Evolutionary conservation across 2,329 filamentous ascomycete species (phyloP), one percentile per base, ranked within the genome.

Genomic region (Penicillium expansum): DNA sequence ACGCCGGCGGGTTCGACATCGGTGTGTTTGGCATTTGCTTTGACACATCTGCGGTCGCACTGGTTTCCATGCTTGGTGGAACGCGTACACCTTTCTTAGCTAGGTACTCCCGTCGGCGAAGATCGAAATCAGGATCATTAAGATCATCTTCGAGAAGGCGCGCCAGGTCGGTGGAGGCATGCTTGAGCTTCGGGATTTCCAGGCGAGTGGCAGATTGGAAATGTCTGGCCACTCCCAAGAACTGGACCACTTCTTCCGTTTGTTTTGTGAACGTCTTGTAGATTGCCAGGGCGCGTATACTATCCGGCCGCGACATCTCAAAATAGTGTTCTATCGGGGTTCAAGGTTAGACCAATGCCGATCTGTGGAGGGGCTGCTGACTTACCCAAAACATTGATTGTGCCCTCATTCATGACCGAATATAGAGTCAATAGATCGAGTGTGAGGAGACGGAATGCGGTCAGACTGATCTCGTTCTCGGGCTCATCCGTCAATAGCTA

Each of bases 401-500:
- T 90, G 48, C 91, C 94, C 76, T 97, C 92, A 71, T 99, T 99
- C 77, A 97, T 88, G 45, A 94, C 91, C 69, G 96, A 92, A 78
- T 96, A 99, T 53, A 99, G 80, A 14, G 90, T 87, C 59, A 99
- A 77, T 37, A 99, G 80, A 74, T 99, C 94, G 67, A 96, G 81
- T 20, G 96, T 95, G 52, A 99, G 80, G 61, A 99, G 80, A 57
- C 94, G 86, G 71, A 97, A 99, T 29, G 95, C 92, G 10, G 91
- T 95, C 64, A 97, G 83, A 10, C 92, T 95, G 65, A 99, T 97
- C 74, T 99, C 94, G 71, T 97, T 99, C 71, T 97, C 92, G 8
- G 90, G 86, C 67, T 97, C 94, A 62, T 88, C 85, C 49, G 91
- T 88, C 70, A 97, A 84, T 50, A 97, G 86, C 91, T 92, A 69